phyloP scores from a whole-genome alignment of 305 asterid species.

The Stenogyne calaminthoides region DNA sequence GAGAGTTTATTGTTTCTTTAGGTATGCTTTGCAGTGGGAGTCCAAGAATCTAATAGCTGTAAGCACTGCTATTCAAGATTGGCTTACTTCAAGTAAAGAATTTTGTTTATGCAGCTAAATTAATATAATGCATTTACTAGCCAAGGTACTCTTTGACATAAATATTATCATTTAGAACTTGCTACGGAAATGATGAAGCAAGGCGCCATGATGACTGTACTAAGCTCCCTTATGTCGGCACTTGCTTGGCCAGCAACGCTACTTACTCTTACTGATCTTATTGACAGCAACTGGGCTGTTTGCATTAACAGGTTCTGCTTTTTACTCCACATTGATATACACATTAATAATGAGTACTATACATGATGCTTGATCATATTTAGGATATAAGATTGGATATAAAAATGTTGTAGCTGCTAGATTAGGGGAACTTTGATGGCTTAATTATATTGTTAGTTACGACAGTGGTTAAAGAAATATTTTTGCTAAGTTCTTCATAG shows the following conservation, averaged over 20 bases:
- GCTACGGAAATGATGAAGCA: constrained; percentile 77
- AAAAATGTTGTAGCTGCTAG: background rate
- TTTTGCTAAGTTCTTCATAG: no score
- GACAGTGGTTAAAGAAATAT: no score
- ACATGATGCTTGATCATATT: constrained; percentile 5
- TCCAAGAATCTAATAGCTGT: constrained; percentile 76
- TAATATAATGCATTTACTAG: constrained; percentile 26
- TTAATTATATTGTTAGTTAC: background rate
- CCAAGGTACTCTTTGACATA: background rate
- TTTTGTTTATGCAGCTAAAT: constrained; percentile 36
- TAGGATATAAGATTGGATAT: background rate
- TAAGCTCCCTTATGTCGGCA: constrained; percentile 66
- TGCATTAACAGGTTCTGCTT: constrained; percentile 78
- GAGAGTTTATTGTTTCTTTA: constrained; percentile 31
- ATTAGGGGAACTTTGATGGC: background rate
- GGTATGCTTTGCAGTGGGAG: constrained; percentile 94
- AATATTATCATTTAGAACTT: constrained; percentile 46
- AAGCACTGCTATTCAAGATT: constrained; percentile 95
- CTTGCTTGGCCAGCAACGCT: constrained; percentile 90
- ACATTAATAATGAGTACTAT: constrained; percentile 6
- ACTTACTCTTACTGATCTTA: constrained; percentile 72
- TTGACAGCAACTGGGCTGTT: constrained; percentile 92
- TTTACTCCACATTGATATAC: constrained; percentile 7
- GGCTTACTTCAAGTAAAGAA: constrained; percentile 89
- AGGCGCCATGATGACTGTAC: constrained; percentile 95